Conservation (phyloP, 306 rosid species). For the Trifolium subterraneum region DNA sequence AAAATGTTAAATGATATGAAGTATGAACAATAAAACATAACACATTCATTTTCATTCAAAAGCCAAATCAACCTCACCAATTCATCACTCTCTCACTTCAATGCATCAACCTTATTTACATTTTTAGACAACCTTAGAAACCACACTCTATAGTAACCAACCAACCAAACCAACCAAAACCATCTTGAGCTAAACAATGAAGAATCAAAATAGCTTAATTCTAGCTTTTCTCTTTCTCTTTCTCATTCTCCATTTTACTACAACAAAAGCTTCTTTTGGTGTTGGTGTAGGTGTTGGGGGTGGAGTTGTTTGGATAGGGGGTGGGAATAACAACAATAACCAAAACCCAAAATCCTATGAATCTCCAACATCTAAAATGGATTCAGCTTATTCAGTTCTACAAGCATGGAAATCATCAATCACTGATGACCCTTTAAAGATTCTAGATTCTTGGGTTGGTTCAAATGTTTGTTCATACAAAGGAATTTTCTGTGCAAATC, state of each 20-base stretch:
- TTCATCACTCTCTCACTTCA: slow-evolving; percentile 50
- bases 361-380: slow-evolving; percentile 52
- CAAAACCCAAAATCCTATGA: slow-evolving; percentile 51
- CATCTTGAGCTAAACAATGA: slow-evolving; percentile 56
- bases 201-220: slow-evolving; percentile 44
- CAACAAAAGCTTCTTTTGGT: slow-evolving; percentile 53
- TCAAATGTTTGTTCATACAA: slow-evolving; percentile 82
- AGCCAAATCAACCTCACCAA: slow-evolving; percentile 58
- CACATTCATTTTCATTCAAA: slow-evolving; percentile 24
- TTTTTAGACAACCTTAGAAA: slow-evolving; percentile 54
- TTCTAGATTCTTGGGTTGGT: slow-evolving; percentile 74
- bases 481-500: slow-evolving; percentile 81
- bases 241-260: slow-evolving; percentile 37
- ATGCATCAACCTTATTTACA: slow-evolving; percentile 55
- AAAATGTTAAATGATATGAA: slow-evolving; percentile 16
- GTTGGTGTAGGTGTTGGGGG: slow-evolving; percentile 53
- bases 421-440: slow-evolving; percentile 73
- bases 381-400: slow-evolving; percentile 72
- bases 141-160: slow-evolving; percentile 35
- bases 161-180: background rate
- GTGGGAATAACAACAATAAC: slow-evolving; percentile 50
- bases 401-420: slow-evolving; percentile 96
- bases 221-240: slow-evolving; percentile 54
- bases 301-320: slow-evolving; percentile 71
- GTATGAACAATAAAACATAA: slow-evolving; percentile 14